These are phyloP conservation scores for Schwanniomyces sp. DNA, from an alignment of 805 yeast species.

Conservation along the genomic window DNA sequence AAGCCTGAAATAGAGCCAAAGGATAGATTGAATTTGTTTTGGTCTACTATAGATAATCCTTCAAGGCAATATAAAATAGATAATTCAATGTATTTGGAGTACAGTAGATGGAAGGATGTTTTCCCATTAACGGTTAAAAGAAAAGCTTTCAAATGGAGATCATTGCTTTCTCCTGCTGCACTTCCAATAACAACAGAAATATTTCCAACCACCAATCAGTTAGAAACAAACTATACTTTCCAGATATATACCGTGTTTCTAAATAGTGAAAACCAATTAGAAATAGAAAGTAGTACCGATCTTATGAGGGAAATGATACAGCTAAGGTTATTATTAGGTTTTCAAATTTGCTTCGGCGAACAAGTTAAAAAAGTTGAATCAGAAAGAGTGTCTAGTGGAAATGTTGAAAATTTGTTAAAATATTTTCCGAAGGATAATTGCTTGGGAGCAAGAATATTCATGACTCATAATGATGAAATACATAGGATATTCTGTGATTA, in stretches of 20 bases:
- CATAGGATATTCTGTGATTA: slow-evolving; percentile 79
- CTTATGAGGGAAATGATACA: slow-evolving; percentile 86
- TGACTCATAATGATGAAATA: slow-evolving; percentile 78
- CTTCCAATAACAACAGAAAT: slow-evolving; percentile 78
- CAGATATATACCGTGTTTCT: slow-evolving; percentile 80
- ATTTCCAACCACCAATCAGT: slow-evolving; percentile 70
- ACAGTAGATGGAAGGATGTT: slow-evolving; percentile 89
- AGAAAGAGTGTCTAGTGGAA: slow-evolving; percentile 55
- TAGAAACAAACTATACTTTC: slow-evolving; percentile 71
- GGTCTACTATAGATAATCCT: slow-evolving; percentile 58
- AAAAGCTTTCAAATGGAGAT: slow-evolving; percentile 84
- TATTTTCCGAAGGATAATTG: slow-evolving; percentile 48
- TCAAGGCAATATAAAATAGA: slow-evolving; percentile 63
- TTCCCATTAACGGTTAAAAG: slow-evolving; percentile 72
- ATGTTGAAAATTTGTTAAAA: slow-evolving; percentile 54
- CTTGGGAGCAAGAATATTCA: slow-evolving; percentile 64
- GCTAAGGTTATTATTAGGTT: slow-evolving; percentile 78
- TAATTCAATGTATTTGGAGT: slow-evolving; percentile 54
- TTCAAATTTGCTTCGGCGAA: slow-evolving; percentile 82
- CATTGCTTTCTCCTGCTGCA: slow-evolving; percentile 90
- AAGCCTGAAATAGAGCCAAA: slow-evolving; percentile 7
- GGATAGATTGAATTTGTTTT: slow-evolving; percentile 16
- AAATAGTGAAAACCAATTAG: slow-evolving; percentile 55
- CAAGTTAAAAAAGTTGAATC: slow-evolving; percentile 65
- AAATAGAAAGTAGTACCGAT: slow-evolving; percentile 52